Evolutionary conservation across 345 rosid genomes (phyloP), one percentile per base, ranked within the genome.

Genomic region (Eucalyptus leucophloia): DNA sequence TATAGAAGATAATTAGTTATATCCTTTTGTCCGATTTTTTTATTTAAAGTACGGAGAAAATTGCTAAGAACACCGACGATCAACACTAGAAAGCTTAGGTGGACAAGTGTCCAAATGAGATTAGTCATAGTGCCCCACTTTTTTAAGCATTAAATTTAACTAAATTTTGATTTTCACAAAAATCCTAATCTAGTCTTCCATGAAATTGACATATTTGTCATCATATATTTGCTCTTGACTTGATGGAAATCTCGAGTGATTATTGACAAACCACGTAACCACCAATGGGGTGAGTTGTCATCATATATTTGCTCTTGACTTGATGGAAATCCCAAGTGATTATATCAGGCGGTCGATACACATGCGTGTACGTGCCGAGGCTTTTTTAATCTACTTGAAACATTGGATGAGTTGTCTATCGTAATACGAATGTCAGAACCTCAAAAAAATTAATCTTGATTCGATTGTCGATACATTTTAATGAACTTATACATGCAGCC

Each of bases 291-390:
- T n/a, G n/a, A n/a, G n/a, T n/a, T n/a, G n/a, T n/a, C n/a, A n/a
- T n/a, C n/a, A n/a, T n/a, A n/a, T n/a, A n/a, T n/a, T n/a, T n/a
- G n/a, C n/a, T n/a, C n/a, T n/a, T n/a, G n/a, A n/a, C n/a, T n/a
- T n/a, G 13, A 72, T 21, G 8, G 7, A 34, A 72, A 72, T 10
- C 13, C 5, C 28, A 19, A 40, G 83, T 37, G 26, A 12, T 12
- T 21, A 37, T 77, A 37, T 21, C 5, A 40, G 2, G 37, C 0
- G 0, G 2, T 40, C 2, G 21, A 77, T 0, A 72, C 2, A 6
- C 3, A 18, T 17, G 26, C n/a, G n/a, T n/a, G 45, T n/a, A n/a
- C 0, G 21, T 15, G 21, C 21, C 72, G 5, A 8, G 19, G 15
- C 8, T 15, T n/a, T 65, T 65, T 65, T 65, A 65, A 7, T n/a